These are phyloP conservation scores for Durio zibethinus DNA, from an alignment of 345 rosid species.

Conservation along the genomic window DNA sequence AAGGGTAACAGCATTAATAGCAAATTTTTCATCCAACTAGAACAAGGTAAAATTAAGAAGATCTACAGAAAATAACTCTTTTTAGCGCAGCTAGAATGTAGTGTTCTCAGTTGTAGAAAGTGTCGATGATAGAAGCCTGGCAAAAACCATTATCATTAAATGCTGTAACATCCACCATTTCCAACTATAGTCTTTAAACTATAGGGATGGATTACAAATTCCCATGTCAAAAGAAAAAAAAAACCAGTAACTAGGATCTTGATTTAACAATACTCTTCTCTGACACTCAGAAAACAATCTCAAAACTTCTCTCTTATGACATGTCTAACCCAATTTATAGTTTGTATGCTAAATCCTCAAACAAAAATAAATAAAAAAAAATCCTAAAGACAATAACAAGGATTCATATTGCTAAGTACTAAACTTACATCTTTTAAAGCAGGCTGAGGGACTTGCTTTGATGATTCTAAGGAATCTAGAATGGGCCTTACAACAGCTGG, in stretches of 20 bases:
- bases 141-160: background rate
- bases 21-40: background rate
- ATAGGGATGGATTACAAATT: background rate
- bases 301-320: background rate
- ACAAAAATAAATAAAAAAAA: background rate
- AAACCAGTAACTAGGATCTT: background rate
- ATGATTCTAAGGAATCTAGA: constrained; percentile 78
- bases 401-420: background rate
- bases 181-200: background rate
- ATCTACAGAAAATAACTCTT: background rate
- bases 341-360: background rate
- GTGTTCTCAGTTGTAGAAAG: background rate
- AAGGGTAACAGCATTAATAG: background rate
- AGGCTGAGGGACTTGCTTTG: constrained; percentile 78
- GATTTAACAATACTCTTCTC: background rate
- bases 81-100: background rate
- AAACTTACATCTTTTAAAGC: constrained; percentile 70
- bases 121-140: background rate
- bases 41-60: background rate
- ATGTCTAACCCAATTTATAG: background rate
- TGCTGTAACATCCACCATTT: background rate
- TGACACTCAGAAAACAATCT: background rate
- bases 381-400: background rate
- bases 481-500: constrained; percentile 97
- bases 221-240: background rate